These are phyloP conservation scores for Talaromyces sp. DNA, from an alignment of 2,329 filamentous ascomycete genomes.

Conservation along the genomic window DNA sequence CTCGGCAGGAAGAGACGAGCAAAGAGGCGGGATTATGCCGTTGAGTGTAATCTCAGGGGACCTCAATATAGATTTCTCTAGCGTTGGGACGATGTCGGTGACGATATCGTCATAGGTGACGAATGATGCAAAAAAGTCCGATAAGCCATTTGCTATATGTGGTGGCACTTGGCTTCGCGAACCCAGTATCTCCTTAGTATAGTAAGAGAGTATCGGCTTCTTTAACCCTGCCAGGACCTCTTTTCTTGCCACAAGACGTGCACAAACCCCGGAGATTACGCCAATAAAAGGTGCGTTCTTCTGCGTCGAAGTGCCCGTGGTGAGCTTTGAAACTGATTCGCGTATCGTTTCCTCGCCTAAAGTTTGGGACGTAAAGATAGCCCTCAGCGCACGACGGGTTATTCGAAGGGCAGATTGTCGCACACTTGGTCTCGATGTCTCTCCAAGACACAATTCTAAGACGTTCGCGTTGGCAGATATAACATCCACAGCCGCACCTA, in stretches of 20 bases:
- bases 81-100: constrained; percentile 71
- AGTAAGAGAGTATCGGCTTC: constrained; percentile 75
- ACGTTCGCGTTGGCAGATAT: constrained; percentile 68
- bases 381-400: constrained; percentile 75
- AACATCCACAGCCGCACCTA: constrained; percentile 58
- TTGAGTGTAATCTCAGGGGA: constrained; percentile 86
- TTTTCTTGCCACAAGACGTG: constrained; percentile 65
- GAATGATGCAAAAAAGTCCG: constrained; percentile 80
- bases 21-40: constrained; percentile 71
- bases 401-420: constrained; percentile 72
- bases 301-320: constrained; percentile 65
- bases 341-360: constrained; percentile 62
- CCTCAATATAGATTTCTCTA: constrained; percentile 86
- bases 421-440: constrained; percentile 63
- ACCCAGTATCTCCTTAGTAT: constrained; percentile 77
- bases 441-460: constrained; percentile 73
- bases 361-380: constrained; percentile 62
- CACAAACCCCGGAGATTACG: constrained; percentile 81
- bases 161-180: constrained; percentile 69
- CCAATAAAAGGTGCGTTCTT: constrained; percentile 78
- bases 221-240: constrained; percentile 65
- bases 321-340: constrained; percentile 64
- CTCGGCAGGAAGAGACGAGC: constrained; percentile 64
- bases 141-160: constrained; percentile 70
- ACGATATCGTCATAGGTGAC: constrained; percentile 70